phyloP scores from a whole-genome alignment of 148 eudicot genomes.

The Vaccinium macrocarpon region DNA sequence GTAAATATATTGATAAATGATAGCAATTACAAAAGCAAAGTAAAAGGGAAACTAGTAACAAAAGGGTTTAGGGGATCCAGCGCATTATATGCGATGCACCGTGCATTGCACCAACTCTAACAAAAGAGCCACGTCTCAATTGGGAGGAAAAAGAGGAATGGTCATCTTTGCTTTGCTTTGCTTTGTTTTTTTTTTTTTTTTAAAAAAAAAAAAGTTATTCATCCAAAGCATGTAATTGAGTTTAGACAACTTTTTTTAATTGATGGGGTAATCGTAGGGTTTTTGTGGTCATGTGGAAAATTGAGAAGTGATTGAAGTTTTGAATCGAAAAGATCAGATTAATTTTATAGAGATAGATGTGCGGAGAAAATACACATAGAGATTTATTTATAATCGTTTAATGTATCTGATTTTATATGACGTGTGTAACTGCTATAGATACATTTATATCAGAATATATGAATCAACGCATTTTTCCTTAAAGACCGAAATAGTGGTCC shows the following conservation, averaged over 20 bases:
- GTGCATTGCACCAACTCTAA: no score
- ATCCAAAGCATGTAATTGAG: neutral
- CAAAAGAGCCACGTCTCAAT: neutral
- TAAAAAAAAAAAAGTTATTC: neutral
- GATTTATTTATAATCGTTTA: no score
- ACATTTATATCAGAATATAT: no score
- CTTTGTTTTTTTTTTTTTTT: neutral
- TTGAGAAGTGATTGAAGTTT: neutral
- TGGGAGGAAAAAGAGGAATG: neutral
- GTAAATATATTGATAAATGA: no score
- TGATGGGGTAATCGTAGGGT: neutral
- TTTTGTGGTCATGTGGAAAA: neutral
- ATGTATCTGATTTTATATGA: no score
- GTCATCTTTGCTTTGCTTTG: neutral
- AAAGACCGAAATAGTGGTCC: neutral
- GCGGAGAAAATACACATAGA: neutral
- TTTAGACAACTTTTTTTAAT: neutral
- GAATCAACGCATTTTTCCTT: neutral
- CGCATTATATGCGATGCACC: no score
- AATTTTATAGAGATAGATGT: neutral
- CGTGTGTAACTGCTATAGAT: no score
- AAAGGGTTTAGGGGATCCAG: no score
- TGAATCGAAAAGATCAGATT: no score
- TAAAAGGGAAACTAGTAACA: no score
- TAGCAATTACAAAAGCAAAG: no score